These are phyloP conservation scores for Cicer arietinum DNA, from an alignment of 306 rosid species.

Conservation along the genomic window DNA sequence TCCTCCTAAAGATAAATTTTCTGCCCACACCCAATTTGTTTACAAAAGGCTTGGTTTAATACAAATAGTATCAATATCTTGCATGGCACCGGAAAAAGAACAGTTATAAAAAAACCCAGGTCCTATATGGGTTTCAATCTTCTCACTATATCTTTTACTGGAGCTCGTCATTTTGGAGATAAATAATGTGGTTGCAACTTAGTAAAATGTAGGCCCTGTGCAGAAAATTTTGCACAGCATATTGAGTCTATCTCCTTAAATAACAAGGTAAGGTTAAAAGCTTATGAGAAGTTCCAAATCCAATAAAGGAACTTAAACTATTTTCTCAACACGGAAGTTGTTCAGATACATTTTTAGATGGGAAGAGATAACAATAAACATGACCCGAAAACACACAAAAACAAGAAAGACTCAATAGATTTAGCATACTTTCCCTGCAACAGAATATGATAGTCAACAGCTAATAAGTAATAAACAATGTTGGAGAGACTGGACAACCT, in stretches of 20 bases:
- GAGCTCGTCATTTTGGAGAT: constrained; percentile 9
- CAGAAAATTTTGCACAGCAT: constrained; percentile 1
- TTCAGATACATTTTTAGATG: background rate
- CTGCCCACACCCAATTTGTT: background rate
- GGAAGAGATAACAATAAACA: constrained; percentile 9
- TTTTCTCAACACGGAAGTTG: constrained; percentile 6
- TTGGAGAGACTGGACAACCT: constrained; percentile 42
- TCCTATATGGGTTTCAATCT: constrained; percentile 7
- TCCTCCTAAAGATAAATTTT: background rate
- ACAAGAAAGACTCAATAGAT: constrained; percentile 10
- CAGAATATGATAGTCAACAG: constrained; percentile 28
- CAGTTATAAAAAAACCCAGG: constrained; percentile 17
- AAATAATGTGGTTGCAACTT: background rate
- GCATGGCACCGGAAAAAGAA: background rate
- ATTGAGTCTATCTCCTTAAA: constrained; percentile 15
- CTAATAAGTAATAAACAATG: constrained; percentile 23
- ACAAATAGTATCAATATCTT: background rate
- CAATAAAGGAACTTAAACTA: background rate
- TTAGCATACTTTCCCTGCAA: constrained; percentile 10
- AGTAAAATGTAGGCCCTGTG: background rate
- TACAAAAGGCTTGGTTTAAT: background rate
- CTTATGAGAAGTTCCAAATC: background rate
- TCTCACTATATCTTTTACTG: constrained; percentile 4
- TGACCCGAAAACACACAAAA: background rate
- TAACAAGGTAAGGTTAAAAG: constrained; percentile 8